Evolutionary conservation across 1,284 basidiomycete genomes (phyloP).

Genomic region (Paramarasmius palmivorus): DNA sequence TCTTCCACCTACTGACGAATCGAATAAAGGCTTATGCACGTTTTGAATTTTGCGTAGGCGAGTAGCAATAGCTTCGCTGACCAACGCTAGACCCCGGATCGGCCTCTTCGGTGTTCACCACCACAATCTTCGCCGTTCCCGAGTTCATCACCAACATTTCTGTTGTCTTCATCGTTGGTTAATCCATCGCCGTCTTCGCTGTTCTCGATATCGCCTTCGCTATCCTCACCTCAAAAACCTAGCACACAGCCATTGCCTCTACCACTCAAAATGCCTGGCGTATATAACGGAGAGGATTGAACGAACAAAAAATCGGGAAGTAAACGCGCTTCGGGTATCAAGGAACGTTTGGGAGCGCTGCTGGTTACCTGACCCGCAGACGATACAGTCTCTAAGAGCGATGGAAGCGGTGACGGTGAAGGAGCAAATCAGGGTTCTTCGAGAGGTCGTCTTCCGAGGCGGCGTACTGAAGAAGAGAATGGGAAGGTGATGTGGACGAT

Average conservation of each 20-base stretch:
- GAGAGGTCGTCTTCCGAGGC: neutral
- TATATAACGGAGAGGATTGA: constrained; percentile 16
- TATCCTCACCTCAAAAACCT: constrained; percentile 1
- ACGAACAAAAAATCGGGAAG: constrained; percentile 4
- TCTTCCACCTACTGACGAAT: too few relatives aligned
- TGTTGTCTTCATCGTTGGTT: neutral
- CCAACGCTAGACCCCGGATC: too few relatives aligned
- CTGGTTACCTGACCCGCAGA: too few relatives aligned
- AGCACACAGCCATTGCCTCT: neutral
- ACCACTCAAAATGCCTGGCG: constrained; percentile 4
- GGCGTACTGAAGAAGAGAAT: neutral
- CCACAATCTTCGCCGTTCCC: neutral
- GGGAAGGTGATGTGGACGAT: constrained; percentile 9
- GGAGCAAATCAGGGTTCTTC: neutral
- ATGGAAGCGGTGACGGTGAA: constrained; percentile 8
- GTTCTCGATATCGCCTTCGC: neutral
- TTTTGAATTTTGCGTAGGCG: neutral
- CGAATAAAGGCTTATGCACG: too few relatives aligned
- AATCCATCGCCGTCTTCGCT: neutral
- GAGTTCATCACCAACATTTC: neutral
- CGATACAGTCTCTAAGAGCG: too few relatives aligned
- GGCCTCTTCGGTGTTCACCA: neutral
- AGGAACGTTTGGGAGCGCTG: constrained; percentile 3
- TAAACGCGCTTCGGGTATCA: too few relatives aligned
- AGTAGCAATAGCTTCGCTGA: too few relatives aligned